These are phyloP conservation scores for Passiflora organensis DNA, from an alignment of 345 rosid genomes.

Conservation along the genomic window DNA sequence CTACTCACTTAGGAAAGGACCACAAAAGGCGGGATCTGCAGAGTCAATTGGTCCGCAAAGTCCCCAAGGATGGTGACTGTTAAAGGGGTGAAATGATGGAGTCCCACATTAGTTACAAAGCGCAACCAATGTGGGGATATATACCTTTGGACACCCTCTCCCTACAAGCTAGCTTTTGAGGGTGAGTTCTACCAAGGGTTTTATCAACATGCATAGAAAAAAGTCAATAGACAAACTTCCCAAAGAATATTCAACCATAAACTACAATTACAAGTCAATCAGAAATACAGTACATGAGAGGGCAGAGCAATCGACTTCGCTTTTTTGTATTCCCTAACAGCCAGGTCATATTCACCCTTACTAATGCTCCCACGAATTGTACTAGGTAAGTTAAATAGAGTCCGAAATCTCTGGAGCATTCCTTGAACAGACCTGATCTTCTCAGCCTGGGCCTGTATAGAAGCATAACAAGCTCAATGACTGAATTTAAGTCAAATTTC, in stretches of 20 bases:
- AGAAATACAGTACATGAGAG: slow-evolving; percentile 59
- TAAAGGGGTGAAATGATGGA: no score
- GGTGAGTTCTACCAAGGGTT: no score
- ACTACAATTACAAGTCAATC: slow-evolving; percentile 1
- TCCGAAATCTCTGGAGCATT: slow-evolving; percentile 95
- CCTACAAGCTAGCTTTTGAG: no score
- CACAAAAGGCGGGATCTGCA: no score
- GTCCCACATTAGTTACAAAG: no score
- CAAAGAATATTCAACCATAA: slow-evolving; percentile 3
- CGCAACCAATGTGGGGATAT: no score
- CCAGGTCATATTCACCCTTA: slow-evolving; percentile 96
- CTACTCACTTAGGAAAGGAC: no score
- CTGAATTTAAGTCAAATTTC: background rate
- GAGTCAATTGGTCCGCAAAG: no score
- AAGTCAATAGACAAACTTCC: background rate
- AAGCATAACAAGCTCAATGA: slow-evolving; percentile 14
- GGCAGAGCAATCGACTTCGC: slow-evolving; percentile 96
- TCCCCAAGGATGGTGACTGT: no score
- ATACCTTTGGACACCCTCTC: no score
- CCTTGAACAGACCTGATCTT: slow-evolving; percentile 98
- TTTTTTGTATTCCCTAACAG: slow-evolving; percentile 95
- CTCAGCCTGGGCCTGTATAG: slow-evolving; percentile 87
- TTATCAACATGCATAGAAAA: no score
- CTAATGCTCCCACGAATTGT: slow-evolving; percentile 86
- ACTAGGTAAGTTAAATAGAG: slow-evolving; percentile 92